These are phyloP conservation scores for Alloteropsis semialata DNA, from an alignment of 176 grass and related monocot genomes.

Conservation along the genomic window DNA sequence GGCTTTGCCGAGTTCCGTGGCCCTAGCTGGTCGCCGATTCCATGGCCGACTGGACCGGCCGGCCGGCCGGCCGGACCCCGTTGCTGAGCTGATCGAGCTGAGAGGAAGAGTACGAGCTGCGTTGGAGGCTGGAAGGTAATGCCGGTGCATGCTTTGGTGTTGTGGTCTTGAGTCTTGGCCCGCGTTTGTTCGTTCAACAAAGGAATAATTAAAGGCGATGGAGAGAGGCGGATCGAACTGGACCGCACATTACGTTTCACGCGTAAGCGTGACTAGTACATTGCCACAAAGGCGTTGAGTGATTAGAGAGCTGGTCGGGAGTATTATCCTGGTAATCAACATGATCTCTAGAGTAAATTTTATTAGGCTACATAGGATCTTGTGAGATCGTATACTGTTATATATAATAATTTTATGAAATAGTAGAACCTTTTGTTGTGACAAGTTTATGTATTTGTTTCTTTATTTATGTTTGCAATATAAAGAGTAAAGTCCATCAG, in stretches of 20 bases:
- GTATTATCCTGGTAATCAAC: too few relatives aligned
- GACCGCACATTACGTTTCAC: neutral
- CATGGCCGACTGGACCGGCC: slow-evolving; percentile 2
- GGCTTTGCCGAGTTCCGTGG: neutral
- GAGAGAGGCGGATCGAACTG: neutral
- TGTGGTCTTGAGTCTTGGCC: neutral
- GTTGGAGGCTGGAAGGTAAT: neutral
- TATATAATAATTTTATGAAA: too few relatives aligned
- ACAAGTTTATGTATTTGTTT: too few relatives aligned
- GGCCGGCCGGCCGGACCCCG: neutral
- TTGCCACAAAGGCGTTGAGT: neutral
- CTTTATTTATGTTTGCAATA: too few relatives aligned
- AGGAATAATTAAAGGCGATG: neutral
- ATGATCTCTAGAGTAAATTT: too few relatives aligned
- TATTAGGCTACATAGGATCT: too few relatives aligned
- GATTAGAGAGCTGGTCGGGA: neutral
- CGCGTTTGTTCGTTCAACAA: neutral
- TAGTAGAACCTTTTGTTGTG: too few relatives aligned
- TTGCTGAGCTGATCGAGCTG: neutral
- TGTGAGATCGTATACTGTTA: too few relatives aligned
- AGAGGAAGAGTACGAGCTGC: neutral
- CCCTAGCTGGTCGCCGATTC: neutral
- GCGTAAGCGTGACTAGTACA: neutral
- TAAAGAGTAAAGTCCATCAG: too few relatives aligned
- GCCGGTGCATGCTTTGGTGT: neutral